Base-by-base conservation (phyloP, 306 rosid species). In the Glycine latifolia region DNA sequence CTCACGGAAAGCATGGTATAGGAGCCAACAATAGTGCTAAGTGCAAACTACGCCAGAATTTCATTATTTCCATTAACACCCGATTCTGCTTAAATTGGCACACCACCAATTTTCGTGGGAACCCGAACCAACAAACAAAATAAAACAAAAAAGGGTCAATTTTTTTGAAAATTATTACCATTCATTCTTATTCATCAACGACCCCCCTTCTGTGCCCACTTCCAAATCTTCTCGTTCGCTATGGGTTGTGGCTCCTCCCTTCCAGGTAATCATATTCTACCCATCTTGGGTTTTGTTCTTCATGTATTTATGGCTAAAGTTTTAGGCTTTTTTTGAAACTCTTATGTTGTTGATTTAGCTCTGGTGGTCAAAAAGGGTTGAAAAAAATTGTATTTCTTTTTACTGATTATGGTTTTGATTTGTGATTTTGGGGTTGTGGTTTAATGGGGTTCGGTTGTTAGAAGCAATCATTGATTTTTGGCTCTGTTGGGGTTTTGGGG, bases 231-330 rank as follows among this genome's bases (percentile, higher is more conserved):
- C 41, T 85, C 56, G 17, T 44, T 53, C 55, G 47, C 62, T 33
- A 89, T 95, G 98, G 98, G 97, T 85, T 92, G 97, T 87, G 87
- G 94, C 16, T 84, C 95, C 46, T 95, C 98, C 84, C 44, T 87
- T 82, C 91, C 91, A 13, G 95, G 98, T 92, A 83, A 82, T 76
- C 11, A 31, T 15, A 14, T 61, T 77, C 41, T 12, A 4, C 14
- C 41, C 44, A 26, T 53, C 46, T 75, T 71, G 66, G 33, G 59
- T 10, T 44, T 20, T 37, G 17, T 56, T 39, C 7, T 47, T 41
- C 48, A 11, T 26, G 31, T 26, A 26, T 50, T n/a, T 50, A 7
- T 9, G 5, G 35, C 7, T 83, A 12, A 16, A 63, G 11, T 33
- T 73, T 26, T 76, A 7, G 5, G 20, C 16, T 80, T 63, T 37